Evolutionary conservation across 441 rosid species (phyloP).

Genomic region (Populus hybrid): DNA sequence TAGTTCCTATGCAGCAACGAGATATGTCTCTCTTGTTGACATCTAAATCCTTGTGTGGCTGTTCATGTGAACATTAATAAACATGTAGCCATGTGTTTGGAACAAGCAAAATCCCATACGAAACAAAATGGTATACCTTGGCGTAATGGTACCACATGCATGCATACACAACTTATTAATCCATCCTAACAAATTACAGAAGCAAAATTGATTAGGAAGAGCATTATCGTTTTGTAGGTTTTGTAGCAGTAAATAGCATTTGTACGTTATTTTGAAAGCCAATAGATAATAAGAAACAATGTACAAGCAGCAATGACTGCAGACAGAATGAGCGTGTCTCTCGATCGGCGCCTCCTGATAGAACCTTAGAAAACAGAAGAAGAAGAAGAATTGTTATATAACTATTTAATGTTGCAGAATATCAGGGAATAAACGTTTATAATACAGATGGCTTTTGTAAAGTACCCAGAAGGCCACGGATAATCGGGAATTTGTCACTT

Average conservation of each 20-base stretch:
- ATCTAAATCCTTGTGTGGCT: conserved; percentile 4
- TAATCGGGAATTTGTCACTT: no score
- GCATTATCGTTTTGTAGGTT: conserved; percentile 17
- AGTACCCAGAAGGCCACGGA: no score
- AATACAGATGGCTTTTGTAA: no score
- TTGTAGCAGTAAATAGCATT: conserved; percentile 3
- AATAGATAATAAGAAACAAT: conserved; percentile 85
- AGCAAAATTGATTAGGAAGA: conserved; percentile 28
- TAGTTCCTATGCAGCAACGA: conserved; percentile 6
- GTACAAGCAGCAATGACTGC: conserved; percentile 94
- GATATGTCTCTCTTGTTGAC: background rate
- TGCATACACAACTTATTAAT: conserved; percentile 15
- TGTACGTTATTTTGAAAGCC: conserved; percentile 73
- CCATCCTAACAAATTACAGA: conserved; percentile 34
- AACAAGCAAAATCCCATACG: background rate
- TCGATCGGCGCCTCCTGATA: conserved; percentile 73
- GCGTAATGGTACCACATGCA: conserved; percentile 19
- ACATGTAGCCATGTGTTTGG: background rate
- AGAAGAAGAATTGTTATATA: no score
- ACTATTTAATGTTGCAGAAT: no score
- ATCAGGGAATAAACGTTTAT: no score
- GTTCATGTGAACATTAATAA: background rate
- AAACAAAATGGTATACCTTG: conserved; percentile 11
- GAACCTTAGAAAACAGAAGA: no score
- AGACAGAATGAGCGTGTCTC: conserved; percentile 83